These are phyloP conservation scores for Aureobasidium uvarum DNA, from an alignment of 2,329 filamentous ascomycete species.

Conservation along the genomic window DNA sequence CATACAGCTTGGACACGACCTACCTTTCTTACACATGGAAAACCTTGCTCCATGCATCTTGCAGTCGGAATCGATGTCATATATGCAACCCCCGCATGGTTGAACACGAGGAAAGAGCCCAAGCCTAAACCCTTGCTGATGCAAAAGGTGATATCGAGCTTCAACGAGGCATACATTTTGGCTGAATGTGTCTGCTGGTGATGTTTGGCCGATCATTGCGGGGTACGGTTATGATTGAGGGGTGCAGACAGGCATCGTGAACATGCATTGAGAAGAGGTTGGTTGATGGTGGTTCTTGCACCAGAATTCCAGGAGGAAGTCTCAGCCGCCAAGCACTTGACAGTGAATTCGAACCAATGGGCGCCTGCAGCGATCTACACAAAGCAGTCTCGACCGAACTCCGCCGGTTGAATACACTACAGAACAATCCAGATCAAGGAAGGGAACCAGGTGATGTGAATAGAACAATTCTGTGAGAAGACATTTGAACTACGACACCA, in stretches of 20 bases:
- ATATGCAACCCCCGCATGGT: not conserved
- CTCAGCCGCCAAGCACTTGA: not conserved
- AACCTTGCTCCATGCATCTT: not conserved
- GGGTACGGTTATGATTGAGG: slow-evolving; percentile 5
- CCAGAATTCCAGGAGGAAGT: not conserved
- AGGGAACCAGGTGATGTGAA: not conserved
- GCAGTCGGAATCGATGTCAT: not conserved
- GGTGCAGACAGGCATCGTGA: not conserved
- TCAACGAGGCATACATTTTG: not conserved
- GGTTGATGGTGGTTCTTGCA: not conserved
- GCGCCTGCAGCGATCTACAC: not conserved
- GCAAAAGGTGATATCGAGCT: not conserved
- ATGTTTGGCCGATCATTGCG: slow-evolving; percentile 3
- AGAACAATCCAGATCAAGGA: not conserved
- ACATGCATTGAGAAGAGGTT: not conserved
- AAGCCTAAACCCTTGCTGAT: not conserved
- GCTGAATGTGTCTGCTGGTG: slow-evolving; percentile 3
- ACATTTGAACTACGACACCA: not conserved
- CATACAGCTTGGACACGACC: not conserved
- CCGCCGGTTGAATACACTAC: not conserved
- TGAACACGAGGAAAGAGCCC: not conserved
- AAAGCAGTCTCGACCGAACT: not conserved
- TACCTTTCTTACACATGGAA: not conserved
- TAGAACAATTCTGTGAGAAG: not conserved
- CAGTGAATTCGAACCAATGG: not conserved